Percentiles rank a stretch among this genome's conserved stretches.
These are phyloP conservation scores for Mycena amicta DNA, from an alignment of 768 basidiomycete species.

Conservation along the genomic window DNA sequence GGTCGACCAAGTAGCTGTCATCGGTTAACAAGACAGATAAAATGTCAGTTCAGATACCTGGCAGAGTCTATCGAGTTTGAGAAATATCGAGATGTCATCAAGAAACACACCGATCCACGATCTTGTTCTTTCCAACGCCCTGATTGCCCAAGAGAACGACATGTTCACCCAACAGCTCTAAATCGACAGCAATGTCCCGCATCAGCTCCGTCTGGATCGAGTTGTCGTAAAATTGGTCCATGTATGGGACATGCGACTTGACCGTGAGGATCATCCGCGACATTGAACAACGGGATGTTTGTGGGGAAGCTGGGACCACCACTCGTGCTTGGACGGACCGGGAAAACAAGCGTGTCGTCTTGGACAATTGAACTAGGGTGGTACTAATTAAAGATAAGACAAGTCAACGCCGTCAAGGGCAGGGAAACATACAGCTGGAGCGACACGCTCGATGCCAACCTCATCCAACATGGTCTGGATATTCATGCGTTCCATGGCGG, in stretches of 20 bases:
- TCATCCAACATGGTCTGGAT: constrained; percentile 55
- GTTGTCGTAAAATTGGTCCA: constrained; percentile 74
- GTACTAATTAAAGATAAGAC: constrained; percentile 40
- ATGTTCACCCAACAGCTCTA: constrained; percentile 64
- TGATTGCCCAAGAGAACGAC: constrained; percentile 70
- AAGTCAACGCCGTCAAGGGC: neutral
- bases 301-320: constrained; percentile 35
- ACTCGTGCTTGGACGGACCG: constrained; percentile 40
- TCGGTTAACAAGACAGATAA: constrained; percentile 1
- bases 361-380: constrained; percentile 48
- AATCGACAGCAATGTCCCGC: constrained; percentile 64
- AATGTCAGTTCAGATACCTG: constrained; percentile 43
- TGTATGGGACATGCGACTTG: constrained; percentile 62
- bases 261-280: constrained; percentile 54
- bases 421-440: constrained; percentile 36
- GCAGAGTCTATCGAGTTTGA: constrained; percentile 43
- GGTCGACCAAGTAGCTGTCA: constrained; percentile 60
- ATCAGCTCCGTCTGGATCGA: constrained; percentile 68
- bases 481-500: constrained; percentile 57
- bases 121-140: constrained; percentile 75
- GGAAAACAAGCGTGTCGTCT: constrained; percentile 47
- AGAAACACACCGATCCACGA: constrained; percentile 55
- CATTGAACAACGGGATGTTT: constrained; percentile 52
- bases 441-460: constrained; percentile 44
- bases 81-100: neutral